Percentiles rank a stretch among this genome's conserved stretches.
Evolutionary conservation across 495 filamentous ascomycete species (phyloP).

Genomic region (Penicillium macrosclerotiorum): DNA sequence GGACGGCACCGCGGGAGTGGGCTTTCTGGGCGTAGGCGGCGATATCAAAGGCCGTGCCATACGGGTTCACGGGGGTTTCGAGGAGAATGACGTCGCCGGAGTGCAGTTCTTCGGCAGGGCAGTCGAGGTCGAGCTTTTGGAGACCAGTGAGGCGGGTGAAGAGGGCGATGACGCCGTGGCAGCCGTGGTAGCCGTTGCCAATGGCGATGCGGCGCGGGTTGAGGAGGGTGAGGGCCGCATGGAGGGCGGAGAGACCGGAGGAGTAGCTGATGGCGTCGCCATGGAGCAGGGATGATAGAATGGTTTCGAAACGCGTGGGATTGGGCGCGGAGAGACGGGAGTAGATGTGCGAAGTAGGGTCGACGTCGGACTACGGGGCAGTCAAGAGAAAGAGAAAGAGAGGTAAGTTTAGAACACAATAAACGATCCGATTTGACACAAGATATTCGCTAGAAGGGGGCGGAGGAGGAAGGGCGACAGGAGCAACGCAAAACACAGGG

Average conservation of each 20-base stretch:
- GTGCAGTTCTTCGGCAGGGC: slow-evolving; percentile 51
- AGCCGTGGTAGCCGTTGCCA: slow-evolving; percentile 86
- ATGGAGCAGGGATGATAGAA: slow-evolving; percentile 69
- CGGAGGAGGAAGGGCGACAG: not conserved
- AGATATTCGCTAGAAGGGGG: too few species aligned
- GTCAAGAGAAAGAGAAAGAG: not conserved
- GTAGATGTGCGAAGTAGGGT: slow-evolving; percentile 58
- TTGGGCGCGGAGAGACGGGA: slow-evolving; percentile 74
- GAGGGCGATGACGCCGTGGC: slow-evolving; percentile 75
- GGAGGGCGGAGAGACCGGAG: slow-evolving; percentile 83
- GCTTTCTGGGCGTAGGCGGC: slow-evolving; percentile 66
- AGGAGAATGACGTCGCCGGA: slow-evolving; percentile 84
- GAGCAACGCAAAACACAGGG: not conserved
- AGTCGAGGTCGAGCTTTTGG: slow-evolving; percentile 62
- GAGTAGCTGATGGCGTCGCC: slow-evolving; percentile 72
- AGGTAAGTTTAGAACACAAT: too few species aligned
- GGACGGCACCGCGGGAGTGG: slow-evolving; percentile 64
- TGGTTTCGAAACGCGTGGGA: slow-evolving; percentile 75
- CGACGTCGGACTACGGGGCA: slow-evolving; percentile 18
- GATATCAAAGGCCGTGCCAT: slow-evolving; percentile 75
- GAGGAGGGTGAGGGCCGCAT: slow-evolving; percentile 72
- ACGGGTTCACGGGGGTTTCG: slow-evolving; percentile 90
- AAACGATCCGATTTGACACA: too few species aligned
- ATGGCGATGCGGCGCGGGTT: slow-evolving; percentile 79
- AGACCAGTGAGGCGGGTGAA: slow-evolving; percentile 69